Conservation (phyloP, 352 stramenopile species). For the Phytophthora capsici region DNA sequence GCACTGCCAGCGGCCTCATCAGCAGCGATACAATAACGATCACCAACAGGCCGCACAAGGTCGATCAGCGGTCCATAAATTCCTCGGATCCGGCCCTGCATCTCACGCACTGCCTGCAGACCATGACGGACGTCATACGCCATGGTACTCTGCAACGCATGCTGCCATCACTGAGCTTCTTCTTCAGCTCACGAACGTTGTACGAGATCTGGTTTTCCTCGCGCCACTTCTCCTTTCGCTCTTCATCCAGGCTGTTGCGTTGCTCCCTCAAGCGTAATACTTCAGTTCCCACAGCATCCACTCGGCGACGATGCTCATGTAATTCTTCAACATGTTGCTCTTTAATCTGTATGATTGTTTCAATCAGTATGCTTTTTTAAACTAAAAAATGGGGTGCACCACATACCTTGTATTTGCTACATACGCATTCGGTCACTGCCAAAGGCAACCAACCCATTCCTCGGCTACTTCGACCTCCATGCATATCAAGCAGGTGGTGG, state of each 20-base stretch:
- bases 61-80: slow-evolving; percentile 98
- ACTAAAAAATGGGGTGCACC: too few relatives aligned
- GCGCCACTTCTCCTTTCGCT: slow-evolving; percentile 84
- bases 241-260: slow-evolving; percentile 78
- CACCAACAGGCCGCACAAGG: slow-evolving; percentile 89
- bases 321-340: slow-evolving; percentile 58
- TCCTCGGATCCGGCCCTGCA: slow-evolving; percentile 83
- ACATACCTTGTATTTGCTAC: too few relatives aligned
- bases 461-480: slow-evolving; percentile 56
- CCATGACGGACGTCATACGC: slow-evolving; percentile 85
- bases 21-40: slow-evolving; percentile 94
- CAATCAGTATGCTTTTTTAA: too few relatives aligned
- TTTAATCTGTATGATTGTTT: too few relatives aligned
- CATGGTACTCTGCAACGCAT: slow-evolving; percentile 85
- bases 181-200: slow-evolving; percentile 74
- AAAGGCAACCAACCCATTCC: slow-evolving; percentile 5
- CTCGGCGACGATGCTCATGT: slow-evolving; percentile 47
- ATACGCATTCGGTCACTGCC: too few relatives aligned
- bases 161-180: slow-evolving; percentile 79
- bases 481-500: slow-evolving; percentile 97
- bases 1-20: slow-evolving; percentile 96
- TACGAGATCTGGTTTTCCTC: slow-evolving; percentile 81
- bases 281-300: slow-evolving; percentile 60
- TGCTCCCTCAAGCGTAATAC: slow-evolving; percentile 81
- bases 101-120: slow-evolving; percentile 84